These are phyloP conservation scores for Vanrija humicola DNA, from an alignment of 1,284 basidiomycete genomes.

Conservation along the genomic window DNA sequence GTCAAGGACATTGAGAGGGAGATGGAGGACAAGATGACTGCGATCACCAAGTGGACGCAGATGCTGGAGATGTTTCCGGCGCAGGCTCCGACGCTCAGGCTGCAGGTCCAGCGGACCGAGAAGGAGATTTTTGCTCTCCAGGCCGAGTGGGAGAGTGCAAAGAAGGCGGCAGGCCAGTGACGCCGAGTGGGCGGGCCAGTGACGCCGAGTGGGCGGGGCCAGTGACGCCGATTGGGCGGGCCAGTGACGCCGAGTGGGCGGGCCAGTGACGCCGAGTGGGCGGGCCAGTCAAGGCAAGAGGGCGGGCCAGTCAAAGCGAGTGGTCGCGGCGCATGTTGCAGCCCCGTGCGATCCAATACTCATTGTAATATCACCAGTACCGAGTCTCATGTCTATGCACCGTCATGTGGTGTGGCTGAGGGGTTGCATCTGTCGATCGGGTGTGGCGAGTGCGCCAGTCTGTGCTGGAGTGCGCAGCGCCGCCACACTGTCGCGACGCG, in stretches of 20 bases:
- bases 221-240: not conserved
- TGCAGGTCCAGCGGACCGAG: constrained; percentile 1
- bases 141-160: not conserved
- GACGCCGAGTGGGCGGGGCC: not conserved
- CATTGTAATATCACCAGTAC: not conserved
- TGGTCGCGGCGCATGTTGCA: not conserved
- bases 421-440: too few relatives aligned
- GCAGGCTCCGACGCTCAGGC: not conserved
- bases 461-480: too few relatives aligned
- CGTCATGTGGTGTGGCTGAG: too few relatives aligned
- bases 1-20: not conserved
- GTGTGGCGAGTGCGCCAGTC: too few relatives aligned
- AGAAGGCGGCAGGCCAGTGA: not conserved
- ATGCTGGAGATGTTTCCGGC: not conserved
- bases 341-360: not conserved
- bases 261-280: too few relatives aligned
- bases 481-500: too few relatives aligned
- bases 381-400: too few relatives aligned
- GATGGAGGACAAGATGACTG: not conserved
- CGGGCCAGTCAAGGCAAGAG: too few relatives aligned
- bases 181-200: not conserved
- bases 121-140: not conserved
- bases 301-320: too few relatives aligned
- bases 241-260: not conserved
- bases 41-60: not conserved